Conservation (phyloP, 768 basidiomycete species). For the Leccinum uliginosum region DNA sequence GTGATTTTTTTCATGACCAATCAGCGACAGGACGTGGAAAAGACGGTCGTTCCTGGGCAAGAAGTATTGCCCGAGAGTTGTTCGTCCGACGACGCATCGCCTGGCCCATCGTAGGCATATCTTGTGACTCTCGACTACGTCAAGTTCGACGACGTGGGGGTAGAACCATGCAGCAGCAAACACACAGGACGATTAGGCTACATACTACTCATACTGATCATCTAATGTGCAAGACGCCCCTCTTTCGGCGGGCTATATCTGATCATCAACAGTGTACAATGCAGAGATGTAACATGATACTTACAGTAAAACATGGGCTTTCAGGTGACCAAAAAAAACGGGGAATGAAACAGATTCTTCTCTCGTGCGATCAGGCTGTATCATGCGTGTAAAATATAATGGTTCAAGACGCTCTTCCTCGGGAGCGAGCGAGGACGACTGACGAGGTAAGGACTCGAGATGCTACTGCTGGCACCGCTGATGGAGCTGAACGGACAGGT, state of each 20-base stretch:
- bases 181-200: neutral
- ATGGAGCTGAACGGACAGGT: neutral
- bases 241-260: neutral
- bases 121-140: neutral
- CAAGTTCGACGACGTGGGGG: neutral
- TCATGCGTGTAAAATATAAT: neutral
- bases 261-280: neutral
- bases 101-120: slow-evolving; percentile 1
- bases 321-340: neutral
- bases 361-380: neutral
- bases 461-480: neutral
- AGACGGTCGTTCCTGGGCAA: neutral
- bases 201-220: neutral
- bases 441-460: neutral
- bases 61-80: neutral
- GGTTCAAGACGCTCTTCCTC: neutral
- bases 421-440: neutral
- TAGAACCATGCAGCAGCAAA: neutral
- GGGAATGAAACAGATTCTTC: neutral
- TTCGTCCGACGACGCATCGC: neutral
- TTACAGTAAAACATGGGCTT: neutral
- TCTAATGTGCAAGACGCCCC: neutral
- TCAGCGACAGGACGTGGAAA: slow-evolving; percentile 5
- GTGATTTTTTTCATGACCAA: neutral
- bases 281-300: neutral